phyloP scores from a whole-genome alignment of 306 rosid genomes.

The Nissolia schottii region DNA sequence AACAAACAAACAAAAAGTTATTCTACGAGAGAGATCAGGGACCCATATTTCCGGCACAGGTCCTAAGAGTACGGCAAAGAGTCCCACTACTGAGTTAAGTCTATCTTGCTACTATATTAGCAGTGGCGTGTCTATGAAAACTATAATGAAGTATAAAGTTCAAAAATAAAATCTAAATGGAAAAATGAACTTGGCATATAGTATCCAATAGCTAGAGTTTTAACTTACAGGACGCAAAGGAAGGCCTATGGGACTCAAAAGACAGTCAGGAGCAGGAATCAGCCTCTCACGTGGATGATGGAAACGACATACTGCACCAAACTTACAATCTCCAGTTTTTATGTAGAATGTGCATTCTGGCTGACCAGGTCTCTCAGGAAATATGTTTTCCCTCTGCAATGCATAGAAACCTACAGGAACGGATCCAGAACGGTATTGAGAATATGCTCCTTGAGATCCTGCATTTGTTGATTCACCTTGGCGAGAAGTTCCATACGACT shows the following conservation, averaged over 20 bases:
- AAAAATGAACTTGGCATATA: slow-evolving; percentile 13
- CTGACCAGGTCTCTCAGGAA: slow-evolving; percentile 97
- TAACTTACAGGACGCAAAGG: slow-evolving; percentile 89
- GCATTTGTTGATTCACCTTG: slow-evolving; percentile 58
- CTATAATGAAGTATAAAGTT: neutral
- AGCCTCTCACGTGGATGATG: slow-evolving; percentile 92
- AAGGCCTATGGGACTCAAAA: slow-evolving; percentile 88
- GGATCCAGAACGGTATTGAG: slow-evolving; percentile 62
- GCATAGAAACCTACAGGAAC: slow-evolving; percentile 74
- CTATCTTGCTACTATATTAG: neutral
- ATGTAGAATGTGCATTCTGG: slow-evolving; percentile 98
- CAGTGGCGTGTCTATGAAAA: neutral
- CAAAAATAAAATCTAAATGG: slow-evolving; percentile 1
- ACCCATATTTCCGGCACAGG: neutral
- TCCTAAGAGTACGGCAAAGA: neutral
- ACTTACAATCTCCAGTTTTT: slow-evolving; percentile 98
- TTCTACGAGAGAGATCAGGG: neutral
- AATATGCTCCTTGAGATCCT: slow-evolving; percentile 66
- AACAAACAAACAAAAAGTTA: too few relatives aligned
- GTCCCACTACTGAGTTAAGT: neutral
- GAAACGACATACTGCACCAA: slow-evolving; percentile 93
- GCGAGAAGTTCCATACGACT: slow-evolving; percentile 62
- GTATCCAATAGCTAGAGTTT: neutral
- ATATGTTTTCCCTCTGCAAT: slow-evolving; percentile 85
- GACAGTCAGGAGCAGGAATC: slow-evolving; percentile 90